Evolutionary conservation across 176 grass and related monocot species (phyloP).

Genomic region (Pharus latifolius): DNA sequence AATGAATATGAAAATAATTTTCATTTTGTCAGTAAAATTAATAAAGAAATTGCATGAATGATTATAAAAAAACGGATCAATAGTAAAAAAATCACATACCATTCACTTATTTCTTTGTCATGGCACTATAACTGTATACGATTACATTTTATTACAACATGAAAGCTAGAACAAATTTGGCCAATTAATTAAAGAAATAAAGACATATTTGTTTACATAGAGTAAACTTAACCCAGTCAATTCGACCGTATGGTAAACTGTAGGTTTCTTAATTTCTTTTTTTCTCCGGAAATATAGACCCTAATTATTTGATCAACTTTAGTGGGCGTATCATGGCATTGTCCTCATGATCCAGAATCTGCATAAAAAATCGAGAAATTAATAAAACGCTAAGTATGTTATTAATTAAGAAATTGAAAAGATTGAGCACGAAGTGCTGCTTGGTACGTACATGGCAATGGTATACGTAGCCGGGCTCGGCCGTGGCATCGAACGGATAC

Average conservation of each 20-base stretch:
- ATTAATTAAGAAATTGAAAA: not conserved
- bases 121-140: not conserved
- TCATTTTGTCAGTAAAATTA: too few relatives aligned
- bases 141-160: not conserved
- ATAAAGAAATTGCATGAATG: too few relatives aligned
- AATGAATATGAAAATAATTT: not conserved
- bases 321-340: conserved; percentile 62
- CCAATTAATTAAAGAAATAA: not conserved
- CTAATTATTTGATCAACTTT: conserved; percentile 21
- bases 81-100: not conserved
- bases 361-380: not conserved
- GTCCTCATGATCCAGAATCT: conserved; percentile 76
- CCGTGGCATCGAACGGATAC: conserved; percentile 71
- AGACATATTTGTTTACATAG: too few relatives aligned
- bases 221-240: too few relatives aligned
- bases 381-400: not conserved
- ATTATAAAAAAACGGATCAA: not conserved
- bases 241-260: too few relatives aligned
- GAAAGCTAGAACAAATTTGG: not conserved
- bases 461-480: conserved; percentile 71
- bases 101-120: not conserved
- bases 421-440: not conserved
- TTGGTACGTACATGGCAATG: conserved; percentile 48
- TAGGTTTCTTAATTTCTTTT: too few relatives aligned
- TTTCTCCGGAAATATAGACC: too few relatives aligned